Conservation (phyloP, 73 alveolate species). For the Tetrahymena thermophila region DNA sequence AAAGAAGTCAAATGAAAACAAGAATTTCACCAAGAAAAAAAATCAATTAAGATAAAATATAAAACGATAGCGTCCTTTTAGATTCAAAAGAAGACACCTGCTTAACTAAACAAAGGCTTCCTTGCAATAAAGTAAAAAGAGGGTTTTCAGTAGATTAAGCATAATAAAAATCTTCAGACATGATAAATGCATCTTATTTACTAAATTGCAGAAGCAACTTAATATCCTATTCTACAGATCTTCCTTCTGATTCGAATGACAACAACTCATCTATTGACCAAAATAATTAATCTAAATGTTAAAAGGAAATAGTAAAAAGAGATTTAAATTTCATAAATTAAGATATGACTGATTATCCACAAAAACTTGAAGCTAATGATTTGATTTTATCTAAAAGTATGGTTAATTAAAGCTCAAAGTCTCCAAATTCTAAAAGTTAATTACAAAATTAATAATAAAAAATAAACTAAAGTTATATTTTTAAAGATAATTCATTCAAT, state of each 20-base stretch:
- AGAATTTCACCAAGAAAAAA: not conserved
- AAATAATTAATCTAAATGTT: no score
- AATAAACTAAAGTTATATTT: no score
- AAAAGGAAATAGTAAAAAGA: not conserved
- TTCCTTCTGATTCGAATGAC: not conserved
- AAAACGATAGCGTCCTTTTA: not conserved
- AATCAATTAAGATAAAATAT: not conserved
- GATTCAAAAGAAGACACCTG: not conserved
- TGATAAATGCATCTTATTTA: not conserved
- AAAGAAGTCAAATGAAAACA: not conserved
- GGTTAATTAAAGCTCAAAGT: not conserved
- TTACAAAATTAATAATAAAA: no score
- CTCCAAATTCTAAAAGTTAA: not conserved
- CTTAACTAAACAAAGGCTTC: not conserved
- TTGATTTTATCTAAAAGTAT: not conserved
- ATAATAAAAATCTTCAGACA: not conserved
- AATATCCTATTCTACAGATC: not conserved
- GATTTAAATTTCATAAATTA: no score
- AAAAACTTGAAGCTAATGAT: not conserved
- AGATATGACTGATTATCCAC: not conserved
- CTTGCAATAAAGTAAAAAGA: not conserved
- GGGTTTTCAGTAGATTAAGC: not conserved
- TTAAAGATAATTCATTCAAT: not conserved
- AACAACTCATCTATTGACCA: not conserved
- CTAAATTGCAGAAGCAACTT: not conserved